Evolutionary conservation across 73 alveolate species (phyloP).

Genomic region (Urostyla sp.): DNA sequence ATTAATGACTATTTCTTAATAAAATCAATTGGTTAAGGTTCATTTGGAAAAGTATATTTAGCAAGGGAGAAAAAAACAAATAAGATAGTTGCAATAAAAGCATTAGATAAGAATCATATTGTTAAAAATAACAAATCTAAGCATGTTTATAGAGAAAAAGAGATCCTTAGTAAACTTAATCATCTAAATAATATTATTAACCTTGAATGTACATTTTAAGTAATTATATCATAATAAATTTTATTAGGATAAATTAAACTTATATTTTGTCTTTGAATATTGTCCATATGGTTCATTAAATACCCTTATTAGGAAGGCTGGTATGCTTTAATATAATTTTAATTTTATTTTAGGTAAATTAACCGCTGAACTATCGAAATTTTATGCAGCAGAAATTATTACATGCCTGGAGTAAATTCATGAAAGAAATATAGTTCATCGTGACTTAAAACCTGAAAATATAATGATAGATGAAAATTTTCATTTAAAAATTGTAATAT

Average conservation of each 20-base stretch:
- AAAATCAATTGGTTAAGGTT: slow-evolving; percentile 40
- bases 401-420: slow-evolving; percentile 28
- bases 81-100: slow-evolving; percentile 28
- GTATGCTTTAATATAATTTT: not conserved
- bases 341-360: slow-evolving; percentile 5
- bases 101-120: slow-evolving; percentile 23
- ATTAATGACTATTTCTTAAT: slow-evolving; percentile 36
- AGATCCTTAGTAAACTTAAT: slow-evolving; percentile 13
- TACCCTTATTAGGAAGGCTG: not conserved
- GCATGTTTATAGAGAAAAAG: slow-evolving; percentile 47
- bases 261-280: slow-evolving; percentile 56
- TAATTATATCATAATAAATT: not conserved
- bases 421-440: slow-evolving; percentile 11
- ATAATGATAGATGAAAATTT: slow-evolving; percentile 3
- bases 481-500: slow-evolving; percentile 43
- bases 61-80: slow-evolving; percentile 22
- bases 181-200: slow-evolving; percentile 13
- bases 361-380: not conserved
- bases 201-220: slow-evolving; percentile 17
- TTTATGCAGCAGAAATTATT: slow-evolving; percentile 52
- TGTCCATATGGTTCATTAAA: slow-evolving; percentile 52
- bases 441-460: slow-evolving; percentile 60
- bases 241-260: slow-evolving; percentile 27
- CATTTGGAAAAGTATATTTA: slow-evolving; percentile 48
- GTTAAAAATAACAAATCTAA: slow-evolving; percentile 14